Evolutionary conservation across 176 grass and related monocot species (phyloP), one percentile per base, ranked within the genome.

Genomic region (Triticum urartu): DNA sequence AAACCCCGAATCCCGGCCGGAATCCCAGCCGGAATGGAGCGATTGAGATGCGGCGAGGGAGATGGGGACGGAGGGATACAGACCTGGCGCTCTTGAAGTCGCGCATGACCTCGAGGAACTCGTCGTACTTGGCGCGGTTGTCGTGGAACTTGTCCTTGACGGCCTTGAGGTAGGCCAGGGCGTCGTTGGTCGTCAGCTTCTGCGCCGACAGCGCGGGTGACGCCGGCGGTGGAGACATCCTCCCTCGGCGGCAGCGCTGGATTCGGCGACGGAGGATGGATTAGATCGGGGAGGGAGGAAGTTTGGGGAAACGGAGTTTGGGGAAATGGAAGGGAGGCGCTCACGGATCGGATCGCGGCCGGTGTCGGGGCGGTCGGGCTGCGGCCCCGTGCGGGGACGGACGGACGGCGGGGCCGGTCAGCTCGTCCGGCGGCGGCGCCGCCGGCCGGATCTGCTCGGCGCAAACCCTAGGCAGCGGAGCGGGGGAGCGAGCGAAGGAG

Each of bases 51-150:
- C 33, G 4, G 18, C 2, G 35, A 1, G 32, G 32, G 17, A 7
- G 66, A 68, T 3, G 30, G 12, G 30, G 69, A 70, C 5, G 11
- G 9, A 3, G 11, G 13, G 1, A 54, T 1, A 0, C 4, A 0
- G 50, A 54, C 93, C 93, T 95, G 36, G 88, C 76, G 88, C 89
- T 89, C 71, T 95, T 93, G 83, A 95, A 93, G 64, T 95, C 93
- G 65, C 92, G 86, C 93, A 95, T 95, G 89, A 95, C 89, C 79
- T 92, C 91, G 34, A 95, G 89, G 81, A 95, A 95, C 68, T 95
- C 91, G 28, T 91, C 86, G 81, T 93, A 95, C 86, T 89, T 95
- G 60, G 90, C 91, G 72, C 91, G 88, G 64, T 95, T 88, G 84
- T 91, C 91, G 38, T 87, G 88, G 86, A 95, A 95, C 84, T 85